Evolutionary conservation across 192 early-diverging fungal genomes (phyloP), one percentile per base, ranked within the genome.

Genomic region (Linnemannia hyalina): DNA sequence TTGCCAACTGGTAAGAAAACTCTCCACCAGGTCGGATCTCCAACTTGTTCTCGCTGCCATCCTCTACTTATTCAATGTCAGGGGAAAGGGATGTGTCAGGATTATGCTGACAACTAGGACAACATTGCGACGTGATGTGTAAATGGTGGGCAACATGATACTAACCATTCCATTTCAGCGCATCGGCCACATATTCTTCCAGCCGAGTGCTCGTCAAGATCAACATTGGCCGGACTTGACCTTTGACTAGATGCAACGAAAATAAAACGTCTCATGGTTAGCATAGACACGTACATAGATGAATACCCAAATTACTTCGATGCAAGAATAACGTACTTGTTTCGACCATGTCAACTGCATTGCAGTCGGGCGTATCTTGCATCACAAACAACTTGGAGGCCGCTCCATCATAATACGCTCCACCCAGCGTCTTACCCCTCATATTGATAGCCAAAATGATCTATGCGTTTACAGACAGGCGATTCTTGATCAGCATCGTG

Each of bases 311-410:
- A 54, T n/a, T 26, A 71, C 6, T n/a, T 10, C 20, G 9, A 11
- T 8, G 3, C 29, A 44, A 32, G 32, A 16, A 6, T 0, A 54
- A 18, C 71, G 79, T 84, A 90, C 87, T 54, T 18, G 73, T 77
- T 29, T 85, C 72, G 0, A 88, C 23, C 26, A 87, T 54, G 35
- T 77, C 81, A 15, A 80, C 44, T n/a, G 78, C 72, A 11, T 75
- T 55, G 35, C 80, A 76, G n/a, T 89, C 88, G 2, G 49, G 26
- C 69, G 80, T 81, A 73, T 90, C 89, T 22, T 90, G 77, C 89
- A 90, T 90, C 18, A 90, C 75, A 68, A 81, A 87, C n/a, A 90
- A 75, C 60, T 82, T 88, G 7, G 73, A 63, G 18, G 52, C 46
- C 6, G 73, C 52, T 2, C 55, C 75, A 68, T 87, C 85, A 38